Percentiles rank a stretch among this genome's conserved stretches.
Conservation (phyloP, 768 basidiomycete genomes). For the Termitomyces bulborhizus region DNA sequence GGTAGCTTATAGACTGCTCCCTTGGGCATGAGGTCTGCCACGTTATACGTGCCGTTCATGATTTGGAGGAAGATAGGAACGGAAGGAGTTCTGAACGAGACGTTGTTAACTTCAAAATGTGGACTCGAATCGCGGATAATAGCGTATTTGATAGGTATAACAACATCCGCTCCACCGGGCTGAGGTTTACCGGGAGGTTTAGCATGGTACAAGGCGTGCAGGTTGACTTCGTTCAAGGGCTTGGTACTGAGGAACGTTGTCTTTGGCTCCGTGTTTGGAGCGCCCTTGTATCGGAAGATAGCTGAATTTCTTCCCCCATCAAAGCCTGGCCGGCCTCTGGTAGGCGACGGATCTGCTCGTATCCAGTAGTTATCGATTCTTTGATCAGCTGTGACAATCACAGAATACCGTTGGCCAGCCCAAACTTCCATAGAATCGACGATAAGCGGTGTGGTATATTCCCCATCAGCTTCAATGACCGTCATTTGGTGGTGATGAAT, state of each 20-base stretch:
- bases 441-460: neutral
- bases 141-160: constrained; percentile 1
- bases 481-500: constrained; percentile 4
- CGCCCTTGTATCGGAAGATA: neutral
- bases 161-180: constrained; percentile 2
- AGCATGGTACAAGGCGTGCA: neutral
- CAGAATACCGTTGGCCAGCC: constrained; percentile 6
- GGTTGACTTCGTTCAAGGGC: neutral
- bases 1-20: constrained; percentile 39
- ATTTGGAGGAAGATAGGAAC: constrained; percentile 22
- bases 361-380: constrained; percentile 5
- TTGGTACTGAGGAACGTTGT: neutral
- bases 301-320: constrained; percentile 5
- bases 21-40: constrained; percentile 31
- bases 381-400: constrained; percentile 3
- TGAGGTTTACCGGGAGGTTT: neutral
- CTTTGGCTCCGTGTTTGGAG: neutral
- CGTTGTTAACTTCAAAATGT: constrained; percentile 24
- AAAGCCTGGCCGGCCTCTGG: constrained; percentile 1
- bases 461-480: constrained; percentile 4
- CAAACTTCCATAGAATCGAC: constrained; percentile 5
- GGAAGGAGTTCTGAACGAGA: constrained; percentile 27
- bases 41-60: constrained; percentile 33
- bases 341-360: neutral
- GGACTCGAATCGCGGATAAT: neutral